Base-by-base conservation (phyloP, 345 rosid species). In the Conringia planisiliqua region DNA sequence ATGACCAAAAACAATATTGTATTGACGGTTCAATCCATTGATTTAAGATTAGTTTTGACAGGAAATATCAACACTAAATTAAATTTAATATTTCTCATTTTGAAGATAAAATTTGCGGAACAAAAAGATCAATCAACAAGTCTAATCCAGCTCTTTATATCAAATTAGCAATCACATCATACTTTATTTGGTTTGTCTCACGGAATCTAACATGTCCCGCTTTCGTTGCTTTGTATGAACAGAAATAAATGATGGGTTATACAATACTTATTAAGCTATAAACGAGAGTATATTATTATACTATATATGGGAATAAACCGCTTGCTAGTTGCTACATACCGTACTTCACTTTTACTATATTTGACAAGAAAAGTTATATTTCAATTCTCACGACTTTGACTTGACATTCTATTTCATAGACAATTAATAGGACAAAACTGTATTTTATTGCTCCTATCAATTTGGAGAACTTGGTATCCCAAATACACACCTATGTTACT, bases 381-480 rank as follows among this genome's bases (percentile, higher is more conserved):
- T 69, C 55, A 63, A 54, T 33, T 76, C 52, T 57, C 39, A 36
- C 36, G 54, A 64, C 61, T 29, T 64, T 64, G 80, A 77, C 72
- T 63, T 63, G 75, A 70, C 62, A 70, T 47, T 63, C 39, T 36
- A 39, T 62, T 5, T 22, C 3, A 52, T 17, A 62, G 14, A 48
- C 8, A 48, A 35, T 22, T 22, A 22, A 22, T 22, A 55, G 0
- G 20, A 44, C n/a, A 71, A 63, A 70, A 38, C 16, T n/a, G 44
- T 77, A 63, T 42, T 46, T 22, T 38, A 77, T 57, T 71, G 55
- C 76, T 77, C 76, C 80, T 18, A 47, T 64, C 29, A 70, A 36
- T 64, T 26, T 65, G 72, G 80, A 64, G 80, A 48, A 57, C 39
- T 56, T 77, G 43, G 71, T 62, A 54, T 56, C 66, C 74, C 51